Conservation (phyloP, 129 eudicot species). For the Flaveria trinervia region DNA sequence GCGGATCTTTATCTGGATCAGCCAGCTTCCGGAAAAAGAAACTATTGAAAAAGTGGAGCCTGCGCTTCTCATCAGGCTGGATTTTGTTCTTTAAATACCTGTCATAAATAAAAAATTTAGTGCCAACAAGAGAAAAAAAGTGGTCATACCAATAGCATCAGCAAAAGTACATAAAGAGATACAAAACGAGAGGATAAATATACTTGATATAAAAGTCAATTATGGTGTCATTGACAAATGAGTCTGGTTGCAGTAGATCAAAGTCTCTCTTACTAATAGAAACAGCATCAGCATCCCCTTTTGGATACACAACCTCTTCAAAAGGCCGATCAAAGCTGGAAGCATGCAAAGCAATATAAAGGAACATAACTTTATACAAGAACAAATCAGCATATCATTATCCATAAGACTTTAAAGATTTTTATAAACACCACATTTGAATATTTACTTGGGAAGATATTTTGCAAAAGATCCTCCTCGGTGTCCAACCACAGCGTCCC, state of each 20-base stretch:
- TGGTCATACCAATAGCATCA: not conserved
- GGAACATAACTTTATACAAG: not conserved
- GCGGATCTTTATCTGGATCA: conserved; percentile 83
- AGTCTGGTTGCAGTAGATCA: conserved; percentile 83
- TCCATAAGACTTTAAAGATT: not conserved
- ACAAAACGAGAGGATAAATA: conserved; percentile 29
- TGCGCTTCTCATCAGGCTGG: conserved; percentile 49
- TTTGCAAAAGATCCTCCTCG: conserved; percentile 18
- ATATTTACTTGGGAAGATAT: conserved; percentile 70
- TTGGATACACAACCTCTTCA: conserved; percentile 86
- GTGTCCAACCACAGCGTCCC: conserved; percentile 37
- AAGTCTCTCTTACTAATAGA: conserved; percentile 84
- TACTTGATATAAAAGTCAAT: conserved; percentile 95
- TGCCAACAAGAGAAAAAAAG: not conserved
- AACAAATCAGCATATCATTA: not conserved
- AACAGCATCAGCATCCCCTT: conserved; percentile 94
- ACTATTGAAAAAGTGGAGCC: conserved; percentile 86
- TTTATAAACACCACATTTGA: not conserved
- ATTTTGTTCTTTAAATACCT: conserved; percentile 74
- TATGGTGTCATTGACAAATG: conserved; percentile 90
- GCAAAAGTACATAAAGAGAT: not conserved
- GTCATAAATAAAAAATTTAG: conserved; percentile 26
- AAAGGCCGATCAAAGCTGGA: conserved; percentile 68
- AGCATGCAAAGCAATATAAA: conserved; percentile 1
- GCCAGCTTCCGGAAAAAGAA: conserved; percentile 93